Percentiles rank a stretch among this genome's conserved stretches.
Evolutionary conservation across 2,329 filamentous ascomycete species (phyloP).

Genomic region (Hymenoscyphus repandus): DNA sequence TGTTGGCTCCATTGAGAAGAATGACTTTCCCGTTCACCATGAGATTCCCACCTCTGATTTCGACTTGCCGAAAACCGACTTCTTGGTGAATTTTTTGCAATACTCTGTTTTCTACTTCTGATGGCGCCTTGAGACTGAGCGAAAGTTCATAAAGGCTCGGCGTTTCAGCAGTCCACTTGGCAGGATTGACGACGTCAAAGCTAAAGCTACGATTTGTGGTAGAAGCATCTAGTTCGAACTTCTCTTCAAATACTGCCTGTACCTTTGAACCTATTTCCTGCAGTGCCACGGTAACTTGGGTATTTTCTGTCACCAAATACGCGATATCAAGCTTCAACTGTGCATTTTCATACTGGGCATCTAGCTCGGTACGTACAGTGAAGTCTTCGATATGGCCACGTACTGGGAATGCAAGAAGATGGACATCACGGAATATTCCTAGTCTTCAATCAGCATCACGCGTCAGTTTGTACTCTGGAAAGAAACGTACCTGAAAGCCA

Average conservation of each 20-base stretch:
- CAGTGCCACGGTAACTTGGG: conserved; percentile 41
- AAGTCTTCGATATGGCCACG: conserved; percentile 41
- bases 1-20: conserved; percentile 49
- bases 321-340: conserved; percentile 4
- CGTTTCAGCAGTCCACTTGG: conserved; percentile 66
- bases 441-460: conserved; percentile 8
- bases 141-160: conserved; percentile 53
- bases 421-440: conserved; percentile 51
- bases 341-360: conserved; percentile 45
- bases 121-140: conserved; percentile 25
- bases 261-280: conserved; percentile 34
- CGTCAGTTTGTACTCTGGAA: background rate
- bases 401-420: conserved; percentile 43
- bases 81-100: conserved; percentile 33
- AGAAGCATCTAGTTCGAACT: conserved; percentile 23
- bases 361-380: conserved; percentile 49
- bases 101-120: conserved; percentile 23
- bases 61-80: conserved; percentile 49
- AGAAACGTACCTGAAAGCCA: conserved; percentile 26
- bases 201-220: conserved; percentile 8
- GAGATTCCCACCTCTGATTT: conserved; percentile 45
- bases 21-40: conserved; percentile 49
- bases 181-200: conserved; percentile 41
- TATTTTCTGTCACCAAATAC: conserved; percentile 36
- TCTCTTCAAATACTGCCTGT: conserved; percentile 40